Evolutionary conservation across 805 yeast species (phyloP).

Genomic region (Cyberlindnera sargentensis): DNA sequence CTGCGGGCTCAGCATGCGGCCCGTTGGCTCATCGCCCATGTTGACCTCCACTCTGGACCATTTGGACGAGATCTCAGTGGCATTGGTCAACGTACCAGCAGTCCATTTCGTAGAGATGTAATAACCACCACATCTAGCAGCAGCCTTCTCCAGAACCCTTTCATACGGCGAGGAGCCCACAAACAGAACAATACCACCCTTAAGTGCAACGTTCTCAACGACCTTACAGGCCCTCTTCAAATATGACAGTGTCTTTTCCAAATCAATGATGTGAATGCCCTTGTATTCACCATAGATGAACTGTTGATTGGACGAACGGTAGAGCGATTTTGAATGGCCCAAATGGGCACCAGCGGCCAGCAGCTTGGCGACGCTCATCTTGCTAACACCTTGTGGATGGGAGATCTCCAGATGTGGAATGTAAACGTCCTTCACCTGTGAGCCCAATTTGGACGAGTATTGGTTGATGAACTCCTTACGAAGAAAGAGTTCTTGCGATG

Average conservation of each 20-base stretch:
- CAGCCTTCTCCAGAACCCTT: conserved; percentile 70
- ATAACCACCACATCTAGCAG: conserved; percentile 68
- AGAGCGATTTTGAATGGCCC: conserved; percentile 79
- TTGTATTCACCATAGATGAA: conserved; percentile 82
- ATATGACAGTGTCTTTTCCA: conserved; percentile 71
- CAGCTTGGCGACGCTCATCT: conserved; percentile 60
- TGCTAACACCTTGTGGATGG: conserved; percentile 48
- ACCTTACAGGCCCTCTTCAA: conserved; percentile 81
- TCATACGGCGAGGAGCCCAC: conserved; percentile 79
- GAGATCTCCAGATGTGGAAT: conserved; percentile 60
- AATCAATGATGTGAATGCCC: conserved; percentile 86
- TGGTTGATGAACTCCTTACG: conserved; percentile 62
- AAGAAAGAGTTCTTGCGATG: conserved; percentile 68
- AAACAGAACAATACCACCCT: conserved; percentile 79
- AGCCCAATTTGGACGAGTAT: conserved; percentile 54
- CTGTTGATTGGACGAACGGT: conserved; percentile 79
- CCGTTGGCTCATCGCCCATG: conserved; percentile 61
- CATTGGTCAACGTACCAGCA: conserved; percentile 91
- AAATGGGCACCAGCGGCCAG: conserved; percentile 92
- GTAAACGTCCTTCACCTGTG: conserved; percentile 54
- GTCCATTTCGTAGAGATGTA: conserved; percentile 85
- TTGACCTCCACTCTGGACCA: conserved; percentile 73
- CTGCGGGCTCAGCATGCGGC: conserved; percentile 43
- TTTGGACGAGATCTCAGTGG: conserved; percentile 52
- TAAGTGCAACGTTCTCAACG: conserved; percentile 72